Evolutionary conservation across 2,329 filamentous ascomycete species (phyloP), one percentile per base, ranked within the genome.

Genomic region (Tolypocladium pustulatum): DNA sequence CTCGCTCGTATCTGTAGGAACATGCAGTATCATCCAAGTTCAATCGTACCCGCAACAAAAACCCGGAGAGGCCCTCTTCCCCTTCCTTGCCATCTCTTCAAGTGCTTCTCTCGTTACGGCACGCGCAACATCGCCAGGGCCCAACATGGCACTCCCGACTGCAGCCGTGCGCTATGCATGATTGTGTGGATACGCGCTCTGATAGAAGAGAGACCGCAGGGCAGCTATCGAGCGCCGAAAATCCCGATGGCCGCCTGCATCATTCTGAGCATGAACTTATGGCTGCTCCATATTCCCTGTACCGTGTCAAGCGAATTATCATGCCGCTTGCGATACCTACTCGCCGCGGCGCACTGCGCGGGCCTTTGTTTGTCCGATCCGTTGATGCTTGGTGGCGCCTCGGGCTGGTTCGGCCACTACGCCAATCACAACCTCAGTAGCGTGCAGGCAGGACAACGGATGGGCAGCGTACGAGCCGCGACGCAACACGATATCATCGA

Each of bases 381-480:
- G 22, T 13, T 25, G 27, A 12, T 55, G n/a, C 3, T 25, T 49
- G n/a, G 6, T 10, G 12, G 10, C 22, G 9, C 43, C 22, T 46
- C 34, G 17, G 34, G 32, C 53, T 55, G 8, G 53, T 55, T n/a
- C 34, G 3, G 15, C 1, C 12, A 38, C 22, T 37, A 8, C 30
- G 36, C 51, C 51, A 54, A 54, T 54, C 51, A 36, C 34, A 34
- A 55, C 53, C 12, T 55, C 57, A 30, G 41, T 46, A 30, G 38
- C 56, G 52, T 59, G 58, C 58, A 58, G 56, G 53, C 56, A 55
- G 55, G 53, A 52, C 55, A 2, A 54, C 40, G 25, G 41, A n/a
- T 4, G n/a, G 40, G 30, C 25, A 58, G 36, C 38, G 22, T 36
- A 30, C 25, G 22, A 37, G 13, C 25, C 25, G 43, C 43, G 43